These are phyloP conservation scores for Camptophora hylomeconis DNA, from an alignment of 2,329 filamentous ascomycete species.

Conservation along the genomic window DNA sequence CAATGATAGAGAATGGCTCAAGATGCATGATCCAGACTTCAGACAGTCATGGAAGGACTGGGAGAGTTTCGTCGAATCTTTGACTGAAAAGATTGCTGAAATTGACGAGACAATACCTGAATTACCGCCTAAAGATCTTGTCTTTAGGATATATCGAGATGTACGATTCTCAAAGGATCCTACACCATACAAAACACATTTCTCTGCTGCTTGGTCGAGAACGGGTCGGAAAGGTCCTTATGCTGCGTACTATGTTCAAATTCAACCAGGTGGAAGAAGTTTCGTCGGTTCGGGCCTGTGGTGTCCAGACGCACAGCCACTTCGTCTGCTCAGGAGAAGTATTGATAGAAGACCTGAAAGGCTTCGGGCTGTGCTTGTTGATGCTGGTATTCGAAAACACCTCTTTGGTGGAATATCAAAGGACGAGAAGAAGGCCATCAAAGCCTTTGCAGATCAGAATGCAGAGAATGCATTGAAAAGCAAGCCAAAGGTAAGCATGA, in stretches of 20 bases:
- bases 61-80: slow-evolving; percentile 59
- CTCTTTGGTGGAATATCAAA: slow-evolving; percentile 49
- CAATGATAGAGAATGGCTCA: slow-evolving; percentile 52
- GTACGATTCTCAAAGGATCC: slow-evolving; percentile 64
- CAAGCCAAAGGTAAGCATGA: slow-evolving; percentile 58
- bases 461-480: slow-evolving; percentile 67
- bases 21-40: slow-evolving; percentile 68
- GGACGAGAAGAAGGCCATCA: slow-evolving; percentile 47
- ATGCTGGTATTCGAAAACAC: slow-evolving; percentile 45
- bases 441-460: slow-evolving; percentile 60
- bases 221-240: slow-evolving; percentile 80
- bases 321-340: slow-evolving; percentile 55
- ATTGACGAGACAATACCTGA: slow-evolving; percentile 75
- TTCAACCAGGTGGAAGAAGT: slow-evolving; percentile 53
- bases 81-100: slow-evolving; percentile 58
- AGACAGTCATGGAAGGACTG: slow-evolving; percentile 68
- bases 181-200: slow-evolving; percentile 83
- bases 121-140: slow-evolving; percentile 70
- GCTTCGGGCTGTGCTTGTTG: slow-evolving; percentile 55
- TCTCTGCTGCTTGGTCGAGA: slow-evolving; percentile 74
- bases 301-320: slow-evolving; percentile 56
- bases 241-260: slow-evolving; percentile 77
- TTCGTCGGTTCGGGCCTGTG: slow-evolving; percentile 73
- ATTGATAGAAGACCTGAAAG: slow-evolving; percentile 61
- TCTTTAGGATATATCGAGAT: slow-evolving; percentile 80